A percentile compares a stretch with the other conserved stretches of the same genome.
These are phyloP conservation scores for Diospyros kaki DNA, from an alignment of 148 eudicot genomes.

Conservation along the genomic window DNA sequence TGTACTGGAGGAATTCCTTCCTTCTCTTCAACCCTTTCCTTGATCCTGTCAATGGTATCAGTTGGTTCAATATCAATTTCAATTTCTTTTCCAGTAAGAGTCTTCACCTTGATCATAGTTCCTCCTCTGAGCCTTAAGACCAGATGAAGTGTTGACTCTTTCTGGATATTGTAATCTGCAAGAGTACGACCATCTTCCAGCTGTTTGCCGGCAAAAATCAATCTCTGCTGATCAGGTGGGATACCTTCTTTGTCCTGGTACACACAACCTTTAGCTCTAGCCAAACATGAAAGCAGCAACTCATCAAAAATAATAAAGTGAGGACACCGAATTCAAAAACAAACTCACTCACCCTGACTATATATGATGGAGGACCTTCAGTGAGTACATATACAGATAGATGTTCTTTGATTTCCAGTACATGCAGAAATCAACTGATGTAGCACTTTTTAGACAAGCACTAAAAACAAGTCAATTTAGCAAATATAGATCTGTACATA, in stretches of 20 bases:
- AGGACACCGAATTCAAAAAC: not conserved
- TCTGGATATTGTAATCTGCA: constrained; percentile 41
- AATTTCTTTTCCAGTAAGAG: constrained; percentile 58
- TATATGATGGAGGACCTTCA: too few species aligned
- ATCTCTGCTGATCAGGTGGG: constrained; percentile 38
- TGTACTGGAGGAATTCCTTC: constrained; percentile 67
- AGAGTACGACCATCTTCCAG: constrained; percentile 43
- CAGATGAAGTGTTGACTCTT: constrained; percentile 39
- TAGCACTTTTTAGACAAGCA: too few species aligned
- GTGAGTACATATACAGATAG: too few species aligned
- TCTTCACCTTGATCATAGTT: constrained; percentile 59
- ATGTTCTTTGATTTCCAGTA: too few species aligned
- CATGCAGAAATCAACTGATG: too few species aligned
- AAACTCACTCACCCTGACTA: too few species aligned
- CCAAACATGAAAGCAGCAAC: not conserved
- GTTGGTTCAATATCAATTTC: constrained; percentile 65
- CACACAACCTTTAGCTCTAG: not conserved
- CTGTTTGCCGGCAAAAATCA: constrained; percentile 41
- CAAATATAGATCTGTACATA: too few species aligned
- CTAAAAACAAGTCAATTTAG: too few species aligned
- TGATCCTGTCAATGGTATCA: constrained; percentile 57
- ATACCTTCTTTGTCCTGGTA: constrained; percentile 37
- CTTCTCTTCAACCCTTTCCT: constrained; percentile 59
- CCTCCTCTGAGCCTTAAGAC: constrained; percentile 51
- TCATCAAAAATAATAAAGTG: not conserved